Conservation (phyloP, 2,329 filamentous ascomycete genomes). For the Elsinoe fawcettii region DNA sequence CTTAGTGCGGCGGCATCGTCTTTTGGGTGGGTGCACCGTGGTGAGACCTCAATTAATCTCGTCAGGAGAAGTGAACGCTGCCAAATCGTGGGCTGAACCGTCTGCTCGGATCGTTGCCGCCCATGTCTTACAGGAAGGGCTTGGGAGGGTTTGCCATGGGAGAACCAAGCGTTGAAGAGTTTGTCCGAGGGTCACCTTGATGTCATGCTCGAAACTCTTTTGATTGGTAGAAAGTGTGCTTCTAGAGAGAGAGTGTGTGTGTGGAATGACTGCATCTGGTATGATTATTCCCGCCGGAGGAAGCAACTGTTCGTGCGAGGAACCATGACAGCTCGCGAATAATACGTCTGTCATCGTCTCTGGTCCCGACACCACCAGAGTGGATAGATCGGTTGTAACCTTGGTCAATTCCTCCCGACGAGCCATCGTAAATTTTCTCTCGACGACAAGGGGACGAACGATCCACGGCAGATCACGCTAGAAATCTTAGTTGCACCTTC, state of each 20-base stretch:
- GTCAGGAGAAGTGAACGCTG: not conserved
- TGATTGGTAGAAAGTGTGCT: not conserved
- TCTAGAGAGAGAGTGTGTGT: no score
- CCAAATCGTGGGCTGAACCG: not conserved
- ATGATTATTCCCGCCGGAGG: not conserved
- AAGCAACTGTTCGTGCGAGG: not conserved
- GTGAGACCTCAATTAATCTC: no score
- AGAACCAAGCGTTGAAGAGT: not conserved
- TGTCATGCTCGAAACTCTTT: not conserved
- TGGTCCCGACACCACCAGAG: not conserved
- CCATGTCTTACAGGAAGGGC: not conserved
- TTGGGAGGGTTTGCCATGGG: not conserved
- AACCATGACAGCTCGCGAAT: not conserved
- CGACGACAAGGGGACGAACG: not conserved
- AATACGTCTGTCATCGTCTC: no score
- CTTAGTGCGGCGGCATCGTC: not conserved
- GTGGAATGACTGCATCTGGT: no score
- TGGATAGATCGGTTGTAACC: not conserved
- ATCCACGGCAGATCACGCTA: conserved; percentile 4
- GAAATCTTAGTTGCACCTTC: not conserved
- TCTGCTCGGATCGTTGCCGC: not conserved
- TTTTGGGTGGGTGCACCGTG: no score
- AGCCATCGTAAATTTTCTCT: not conserved
- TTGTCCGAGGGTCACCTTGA: not conserved
- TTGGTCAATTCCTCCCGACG: not conserved